Conservation (phyloP, 805 yeast genomes). For the Candida parachauliodes region DNA sequence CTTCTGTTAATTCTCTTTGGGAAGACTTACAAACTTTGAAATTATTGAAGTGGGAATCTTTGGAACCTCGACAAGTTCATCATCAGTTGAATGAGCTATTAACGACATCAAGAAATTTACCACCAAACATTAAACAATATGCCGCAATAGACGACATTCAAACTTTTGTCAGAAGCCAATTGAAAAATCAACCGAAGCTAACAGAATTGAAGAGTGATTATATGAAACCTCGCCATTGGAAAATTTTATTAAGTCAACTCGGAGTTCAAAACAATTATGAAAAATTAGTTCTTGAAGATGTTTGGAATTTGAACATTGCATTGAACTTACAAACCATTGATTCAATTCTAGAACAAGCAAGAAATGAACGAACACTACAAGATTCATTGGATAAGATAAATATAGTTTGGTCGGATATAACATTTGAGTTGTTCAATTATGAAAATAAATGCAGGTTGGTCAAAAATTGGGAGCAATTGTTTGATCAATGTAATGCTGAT, state of each 20-base stretch:
- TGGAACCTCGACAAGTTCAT: conserved; percentile 44
- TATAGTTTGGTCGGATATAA: conserved; percentile 50
- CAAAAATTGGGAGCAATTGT: conserved; percentile 62
- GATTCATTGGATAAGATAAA: conserved; percentile 50
- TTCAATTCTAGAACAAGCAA: conserved; percentile 57
- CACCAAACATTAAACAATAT: conserved; percentile 60
- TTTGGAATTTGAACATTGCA: conserved; percentile 54
- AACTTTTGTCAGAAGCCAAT: conserved; percentile 34
- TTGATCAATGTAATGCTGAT: conserved; percentile 58
- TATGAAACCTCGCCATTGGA: conserved; percentile 69
- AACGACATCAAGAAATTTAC: conserved; percentile 46
- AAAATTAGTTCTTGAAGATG: conserved; percentile 49
- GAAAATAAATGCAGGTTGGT: conserved; percentile 53
- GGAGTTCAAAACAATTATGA: conserved; percentile 19
- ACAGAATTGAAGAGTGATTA: conserved; percentile 51
- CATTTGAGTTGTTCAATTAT: conserved; percentile 53
- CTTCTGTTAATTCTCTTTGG: conserved; percentile 51
- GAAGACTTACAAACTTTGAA: conserved; percentile 42
- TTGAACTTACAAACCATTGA: conserved; percentile 45
- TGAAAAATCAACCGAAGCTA: conserved; percentile 37
- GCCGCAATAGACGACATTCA: conserved; percentile 65
- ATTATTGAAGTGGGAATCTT: conserved; percentile 44
- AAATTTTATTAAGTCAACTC: conserved; percentile 34
- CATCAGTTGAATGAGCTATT: conserved; percentile 49
- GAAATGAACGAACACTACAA: conserved; percentile 66